Conservation (phyloP, 257 asterid species). For the Verbena officinalis region DNA sequence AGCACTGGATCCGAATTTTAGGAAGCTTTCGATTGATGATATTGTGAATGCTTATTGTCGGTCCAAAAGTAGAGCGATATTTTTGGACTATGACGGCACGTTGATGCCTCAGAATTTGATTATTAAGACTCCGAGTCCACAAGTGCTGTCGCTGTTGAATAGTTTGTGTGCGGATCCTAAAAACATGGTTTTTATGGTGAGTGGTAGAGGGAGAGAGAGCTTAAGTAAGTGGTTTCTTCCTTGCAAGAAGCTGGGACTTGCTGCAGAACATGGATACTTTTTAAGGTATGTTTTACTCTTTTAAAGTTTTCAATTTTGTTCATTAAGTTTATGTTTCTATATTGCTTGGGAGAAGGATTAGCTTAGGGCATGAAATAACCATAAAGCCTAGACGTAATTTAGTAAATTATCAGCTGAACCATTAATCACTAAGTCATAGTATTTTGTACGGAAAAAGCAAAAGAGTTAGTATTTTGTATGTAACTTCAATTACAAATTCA, state of each 20-base stretch:
- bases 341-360: not conserved
- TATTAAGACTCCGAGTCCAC: constrained; percentile 62
- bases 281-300: constrained; percentile 48
- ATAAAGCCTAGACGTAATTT: not conserved
- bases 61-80: constrained; percentile 71
- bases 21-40: constrained; percentile 67
- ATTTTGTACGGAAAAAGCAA: too few relatives aligned
- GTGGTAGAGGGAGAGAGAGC: constrained; percentile 82
- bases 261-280: constrained; percentile 89
- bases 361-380: constrained; percentile 8
- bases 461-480: not conserved
- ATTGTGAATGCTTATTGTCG: constrained; percentile 59
- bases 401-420: constrained; percentile 1
- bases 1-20: constrained; percentile 77
- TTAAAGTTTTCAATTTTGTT: too few relatives aligned
- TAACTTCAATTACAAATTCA: not conserved
- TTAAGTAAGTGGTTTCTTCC: constrained; percentile 73
- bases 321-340: too few relatives aligned
- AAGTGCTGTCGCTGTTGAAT: constrained; percentile 66
- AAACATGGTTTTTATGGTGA: constrained; percentile 68
- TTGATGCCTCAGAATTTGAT: constrained; percentile 78
- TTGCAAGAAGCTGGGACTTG: constrained; percentile 75
- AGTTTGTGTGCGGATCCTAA: constrained; percentile 59
- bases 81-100: constrained; percentile 87
- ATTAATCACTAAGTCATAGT: not conserved